phyloP scores from a whole-genome alignment of 2,329 filamentous ascomycete genomes.

The Apiospora hydei region DNA sequence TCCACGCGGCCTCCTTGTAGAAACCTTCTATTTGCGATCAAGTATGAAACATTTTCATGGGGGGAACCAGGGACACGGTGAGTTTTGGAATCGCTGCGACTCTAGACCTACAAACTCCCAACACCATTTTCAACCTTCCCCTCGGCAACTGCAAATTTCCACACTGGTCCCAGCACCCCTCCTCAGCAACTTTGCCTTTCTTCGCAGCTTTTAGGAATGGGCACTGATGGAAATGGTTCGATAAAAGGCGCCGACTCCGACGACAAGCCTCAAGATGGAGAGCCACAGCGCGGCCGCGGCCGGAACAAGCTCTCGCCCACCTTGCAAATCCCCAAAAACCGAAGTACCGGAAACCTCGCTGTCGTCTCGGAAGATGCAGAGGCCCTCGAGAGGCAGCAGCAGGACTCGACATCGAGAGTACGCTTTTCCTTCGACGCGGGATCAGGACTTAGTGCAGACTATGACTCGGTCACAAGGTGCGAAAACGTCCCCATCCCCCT shows the following conservation, averaged over 20 bases:
- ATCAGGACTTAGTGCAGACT: slow-evolving; percentile 63
- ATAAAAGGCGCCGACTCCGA: slow-evolving; percentile 49
- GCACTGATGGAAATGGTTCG: slow-evolving; percentile 25
- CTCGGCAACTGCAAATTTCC: slow-evolving; percentile 7
- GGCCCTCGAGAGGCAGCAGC: slow-evolving; percentile 36
- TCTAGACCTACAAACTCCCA: slow-evolving; percentile 24
- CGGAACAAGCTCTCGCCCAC: slow-evolving; percentile 54
- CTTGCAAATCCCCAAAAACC: slow-evolving; percentile 67
- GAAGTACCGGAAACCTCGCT: slow-evolving; percentile 69
- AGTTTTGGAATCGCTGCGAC: slow-evolving; percentile 31
- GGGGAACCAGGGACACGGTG: slow-evolving; percentile 52
- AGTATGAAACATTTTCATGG: slow-evolving; percentile 55
- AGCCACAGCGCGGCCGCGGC: slow-evolving; percentile 40
- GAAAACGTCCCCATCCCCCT: slow-evolving; percentile 40
- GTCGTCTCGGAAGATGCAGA: slow-evolving; percentile 50
- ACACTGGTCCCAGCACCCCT: slow-evolving; percentile 9
- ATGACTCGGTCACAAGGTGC: slow-evolving; percentile 79
- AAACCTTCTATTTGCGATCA: slow-evolving; percentile 35
- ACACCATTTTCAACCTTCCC: slow-evolving; percentile 5
- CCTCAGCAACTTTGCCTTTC: slow-evolving; percentile 12
- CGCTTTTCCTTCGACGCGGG: slow-evolving; percentile 82
- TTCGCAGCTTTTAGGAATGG: slow-evolving; percentile 18
- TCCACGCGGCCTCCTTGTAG: slow-evolving; percentile 2
- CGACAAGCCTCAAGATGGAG: slow-evolving; percentile 49
- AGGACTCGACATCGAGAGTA: slow-evolving; percentile 64